Base-by-base conservation (phyloP, 2,329 filamentous ascomycete species). In the Aspergillus proliferans region DNA sequence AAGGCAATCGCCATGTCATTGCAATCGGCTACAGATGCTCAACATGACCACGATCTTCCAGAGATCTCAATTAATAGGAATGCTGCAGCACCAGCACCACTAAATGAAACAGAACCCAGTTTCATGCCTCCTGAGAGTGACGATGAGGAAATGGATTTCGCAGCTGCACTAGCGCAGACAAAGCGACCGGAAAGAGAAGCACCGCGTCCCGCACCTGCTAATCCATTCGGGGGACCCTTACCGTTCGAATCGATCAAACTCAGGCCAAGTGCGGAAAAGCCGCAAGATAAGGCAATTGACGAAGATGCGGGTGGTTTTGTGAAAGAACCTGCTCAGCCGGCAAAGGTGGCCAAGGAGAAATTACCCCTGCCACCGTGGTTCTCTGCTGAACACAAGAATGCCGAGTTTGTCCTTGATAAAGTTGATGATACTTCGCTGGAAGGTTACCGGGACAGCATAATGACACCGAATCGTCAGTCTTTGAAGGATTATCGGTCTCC, bases 1-100 rank as follows among this genome's bases (percentile, higher is more conserved):
- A 80, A 78, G 52, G 91, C 92, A 10, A 95, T 97, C 61, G 86
- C 87, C 2, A 76, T 97, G 68, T 97, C 92, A 4, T 71, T 97
- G 34, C 80, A 85, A 57, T 8, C 45, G 8, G 34, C 43, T 5
- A 59, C 63, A 7, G 65, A 70, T 7, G 71, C 75, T 2, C 15
- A 40, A 21, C 67, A 72, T 0, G 68, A 75, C 3, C 74, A 57
- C 21, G 56, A 58, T n/a, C 57, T 65, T 50, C 57, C 58, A 24
- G 65, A 80, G 9, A 58, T 60, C 2, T 51, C 53, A 14, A 49
- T 63, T 4, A 63, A 62, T 47, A 55, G 52, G 34, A 83, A 83
- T 15, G 75, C 77, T 33, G 74, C 85, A 0, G 71, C 26, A 51
- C 54, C 48, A 33, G 52, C 45, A 43, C 42, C 48, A 45, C 30